Base-by-base conservation (phyloP, 768 basidiomycete genomes). In the Termitomyces eurrhizus region DNA sequence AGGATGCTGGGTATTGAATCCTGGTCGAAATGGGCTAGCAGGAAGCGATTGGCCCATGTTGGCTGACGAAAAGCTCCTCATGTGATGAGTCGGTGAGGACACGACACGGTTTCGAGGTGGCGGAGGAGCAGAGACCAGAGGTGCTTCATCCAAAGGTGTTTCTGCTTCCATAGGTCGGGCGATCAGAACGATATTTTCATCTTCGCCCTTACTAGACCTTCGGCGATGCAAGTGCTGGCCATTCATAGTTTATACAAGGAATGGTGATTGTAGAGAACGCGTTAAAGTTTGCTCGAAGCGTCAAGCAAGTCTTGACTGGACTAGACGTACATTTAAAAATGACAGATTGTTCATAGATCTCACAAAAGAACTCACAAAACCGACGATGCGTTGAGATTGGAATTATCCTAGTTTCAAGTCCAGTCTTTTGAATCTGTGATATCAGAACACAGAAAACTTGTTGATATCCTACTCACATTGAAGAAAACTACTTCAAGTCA, bases 181-280 rank as follows among this genome's bases (percentile, higher is more conserved):
- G 3, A 69, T 57, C 1, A 73, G 37, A 7, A 72, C 65, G 0
- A 73, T 59, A 7, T 66, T 71, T n/a, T 76, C 75, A 53, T 72
- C 72, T 57, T 74, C 71, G 57, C 78, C 79, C 60, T 71, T 74
- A 67, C 82, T 82, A 5, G 78, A 76, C 67, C 78, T 80, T 60
- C 79, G 74, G 63, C 75, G 67, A 66, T 83, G 82, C 48, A 68
- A 55, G 36, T 64, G 39, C 11, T 64, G 61, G 18, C 46, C 56
- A 18, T 65, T 64, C 66, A 67, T 67, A 41, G 49, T 7, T 36
- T 39, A 42, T 32, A 36, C 36, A 65, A 58, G 8, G 62, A 63
- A 33, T 54, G 61, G 35, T 26, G 13, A 63, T 46, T 7, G 60
- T 52, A 61, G 55, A 57, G 60, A 61, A 52, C 39, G 58, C 45